Evolutionary conservation across 441 rosid species (phyloP).

Genomic region (Adansonia madagascariensis): DNA sequence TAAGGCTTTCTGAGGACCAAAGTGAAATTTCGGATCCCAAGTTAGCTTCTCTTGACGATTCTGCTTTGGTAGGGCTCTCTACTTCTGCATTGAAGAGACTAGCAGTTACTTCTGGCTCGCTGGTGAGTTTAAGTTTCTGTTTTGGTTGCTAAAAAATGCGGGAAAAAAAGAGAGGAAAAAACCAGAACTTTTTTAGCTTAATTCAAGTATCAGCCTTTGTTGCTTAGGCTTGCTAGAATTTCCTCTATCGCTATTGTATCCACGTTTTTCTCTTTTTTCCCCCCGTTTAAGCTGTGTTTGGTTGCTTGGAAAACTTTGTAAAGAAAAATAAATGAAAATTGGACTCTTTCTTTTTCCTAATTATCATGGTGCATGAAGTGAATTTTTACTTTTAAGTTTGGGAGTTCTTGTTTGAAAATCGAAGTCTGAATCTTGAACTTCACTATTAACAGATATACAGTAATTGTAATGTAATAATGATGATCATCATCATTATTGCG

Average conservation of each 20-base stretch:
- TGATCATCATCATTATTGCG: background rate
- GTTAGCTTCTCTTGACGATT: constrained; percentile 57
- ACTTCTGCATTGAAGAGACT: constrained; percentile 68
- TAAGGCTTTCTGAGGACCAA: constrained; percentile 48
- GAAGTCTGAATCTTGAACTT: constrained; percentile 1
- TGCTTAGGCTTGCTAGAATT: background rate
- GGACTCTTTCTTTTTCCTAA: background rate
- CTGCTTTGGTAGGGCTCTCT: constrained; percentile 69
- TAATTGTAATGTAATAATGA: background rate
- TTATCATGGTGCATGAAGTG: background rate
- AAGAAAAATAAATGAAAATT: background rate
- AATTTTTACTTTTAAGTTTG: constrained; percentile 10
- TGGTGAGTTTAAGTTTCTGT: constrained; percentile 44
- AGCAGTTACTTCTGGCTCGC: constrained; percentile 70
- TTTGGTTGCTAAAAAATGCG: background rate
- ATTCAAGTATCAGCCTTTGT: background rate
- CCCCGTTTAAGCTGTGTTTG: background rate
- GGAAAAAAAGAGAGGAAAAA: background rate
- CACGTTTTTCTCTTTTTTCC: background rate
- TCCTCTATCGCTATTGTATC: background rate
- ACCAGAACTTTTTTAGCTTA: background rate
- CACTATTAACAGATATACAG: background rate
- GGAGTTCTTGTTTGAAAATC: background rate
- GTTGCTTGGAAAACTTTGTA: background rate
- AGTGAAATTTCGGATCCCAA: constrained; percentile 38